A percentile compares a stretch with the other conserved stretches of the same genome.
phyloP scores from a whole-genome alignment of 2,329 filamentous ascomycete genomes.

The Emergomyces pasteurianus region DNA sequence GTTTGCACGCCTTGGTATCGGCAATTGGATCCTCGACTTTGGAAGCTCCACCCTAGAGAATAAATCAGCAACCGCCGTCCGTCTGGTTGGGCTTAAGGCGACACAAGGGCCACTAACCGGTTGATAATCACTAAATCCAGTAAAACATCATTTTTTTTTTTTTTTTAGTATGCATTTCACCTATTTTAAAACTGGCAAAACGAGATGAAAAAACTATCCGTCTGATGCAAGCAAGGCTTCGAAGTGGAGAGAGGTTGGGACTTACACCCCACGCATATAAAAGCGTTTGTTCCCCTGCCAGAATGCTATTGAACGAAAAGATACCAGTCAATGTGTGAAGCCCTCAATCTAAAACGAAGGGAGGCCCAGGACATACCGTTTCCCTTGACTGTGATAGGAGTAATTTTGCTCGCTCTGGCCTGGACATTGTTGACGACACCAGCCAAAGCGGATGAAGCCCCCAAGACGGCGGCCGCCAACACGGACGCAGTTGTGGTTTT shows the following conservation, averaged over 20 bases:
- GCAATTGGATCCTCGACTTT: conserved; percentile 62
- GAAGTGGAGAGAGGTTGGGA: neutral
- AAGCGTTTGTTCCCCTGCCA: conserved; percentile 49
- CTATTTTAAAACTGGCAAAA: neutral
- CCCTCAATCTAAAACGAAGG: neutral
- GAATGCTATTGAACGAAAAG: conserved; percentile 38
- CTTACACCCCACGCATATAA: conserved; percentile 37
- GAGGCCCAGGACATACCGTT: conserved; percentile 35
- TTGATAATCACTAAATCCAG: conserved; percentile 47
- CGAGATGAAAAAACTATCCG: neutral
- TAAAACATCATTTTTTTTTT: conserved; percentile 51
- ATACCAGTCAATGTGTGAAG: conserved; percentile 1
- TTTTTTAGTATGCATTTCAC: conserved; percentile 6
- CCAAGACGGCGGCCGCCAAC: conserved; percentile 36
- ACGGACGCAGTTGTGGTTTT: conserved; percentile 39
- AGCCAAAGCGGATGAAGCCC: conserved; percentile 36
- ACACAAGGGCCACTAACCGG: conserved; percentile 29
- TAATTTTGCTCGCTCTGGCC: conserved; percentile 35
- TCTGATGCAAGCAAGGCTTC: neutral
- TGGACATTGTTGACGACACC: conserved; percentile 30
- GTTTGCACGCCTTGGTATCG: conserved; percentile 56
- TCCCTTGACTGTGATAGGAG: conserved; percentile 50
- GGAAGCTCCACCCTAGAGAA: conserved; percentile 44
- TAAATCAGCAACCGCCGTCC: neutral
- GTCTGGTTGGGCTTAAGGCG: too few species aligned